phyloP scores from a whole-genome alignment of 2,329 filamentous ascomycete species.

The Xylariaceae sp. region DNA sequence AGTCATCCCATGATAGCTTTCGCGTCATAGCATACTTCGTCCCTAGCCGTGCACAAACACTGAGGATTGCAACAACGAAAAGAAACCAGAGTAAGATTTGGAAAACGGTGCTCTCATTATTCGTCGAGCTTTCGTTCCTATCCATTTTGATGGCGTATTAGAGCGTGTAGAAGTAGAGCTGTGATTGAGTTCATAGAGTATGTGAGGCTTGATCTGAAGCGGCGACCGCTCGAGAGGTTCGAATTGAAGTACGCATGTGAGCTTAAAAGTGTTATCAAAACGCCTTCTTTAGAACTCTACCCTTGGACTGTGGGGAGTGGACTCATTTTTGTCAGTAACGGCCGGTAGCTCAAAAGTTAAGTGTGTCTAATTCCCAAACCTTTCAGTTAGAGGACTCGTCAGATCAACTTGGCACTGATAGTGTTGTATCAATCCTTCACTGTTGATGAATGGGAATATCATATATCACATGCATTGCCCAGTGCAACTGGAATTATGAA shows the following conservation, averaged over 20 bases:
- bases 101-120: constrained; percentile 23
- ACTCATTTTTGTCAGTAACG: no score
- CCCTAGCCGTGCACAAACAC: constrained; percentile 23
- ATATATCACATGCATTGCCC: constrained; percentile 5
- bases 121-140: neutral
- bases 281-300: no score
- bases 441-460: neutral
- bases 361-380: neutral
- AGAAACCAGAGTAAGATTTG: constrained; percentile 31
- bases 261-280: no score
- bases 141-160: constrained; percentile 12
- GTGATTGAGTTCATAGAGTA: constrained; percentile 1
- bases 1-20: constrained; percentile 30
- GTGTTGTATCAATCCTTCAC: neutral
- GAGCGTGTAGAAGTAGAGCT: neutral
- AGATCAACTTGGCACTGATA: no score
- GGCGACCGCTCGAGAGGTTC: neutral
- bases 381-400: neutral
- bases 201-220: neutral
- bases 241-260: no score
- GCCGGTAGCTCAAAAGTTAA: no score
- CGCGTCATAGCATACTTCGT: constrained; percentile 30
- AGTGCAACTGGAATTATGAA: neutral
- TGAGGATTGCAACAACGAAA: constrained; percentile 26
- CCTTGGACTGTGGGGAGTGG: no score